Conservation (phyloP, 2,329 filamentous ascomycete species). For the Aureobasidium vineae region DNA sequence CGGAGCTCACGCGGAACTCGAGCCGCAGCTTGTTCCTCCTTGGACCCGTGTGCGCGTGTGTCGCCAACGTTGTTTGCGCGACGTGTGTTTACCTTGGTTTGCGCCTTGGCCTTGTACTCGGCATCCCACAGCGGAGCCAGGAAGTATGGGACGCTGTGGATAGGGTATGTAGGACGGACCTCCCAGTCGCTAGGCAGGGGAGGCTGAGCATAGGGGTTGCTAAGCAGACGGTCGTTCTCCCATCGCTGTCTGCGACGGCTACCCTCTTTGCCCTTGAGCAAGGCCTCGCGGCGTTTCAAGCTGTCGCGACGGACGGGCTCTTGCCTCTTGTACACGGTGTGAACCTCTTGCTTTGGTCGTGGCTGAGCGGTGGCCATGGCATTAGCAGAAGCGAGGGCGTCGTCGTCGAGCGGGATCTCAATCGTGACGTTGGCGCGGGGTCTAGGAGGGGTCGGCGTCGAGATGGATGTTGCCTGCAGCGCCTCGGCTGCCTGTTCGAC, state of each 20-base stretch:
- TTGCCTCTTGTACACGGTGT: constrained; percentile 50
- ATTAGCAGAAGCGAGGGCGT: constrained; percentile 26
- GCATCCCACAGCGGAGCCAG: constrained; percentile 83
- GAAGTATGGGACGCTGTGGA: constrained; percentile 80
- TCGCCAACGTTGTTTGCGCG: constrained; percentile 34
- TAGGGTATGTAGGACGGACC: constrained; percentile 74
- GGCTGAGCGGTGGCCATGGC: constrained; percentile 25
- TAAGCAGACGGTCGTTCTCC: constrained; percentile 91
- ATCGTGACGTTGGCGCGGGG: constrained; percentile 60
- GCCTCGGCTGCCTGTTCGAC: constrained; percentile 46
- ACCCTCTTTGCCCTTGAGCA: constrained; percentile 88
- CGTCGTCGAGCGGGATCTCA: constrained; percentile 72
- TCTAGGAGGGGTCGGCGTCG: constrained; percentile 34
- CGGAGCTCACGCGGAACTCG: constrained; percentile 76
- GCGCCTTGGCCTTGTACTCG: constrained; percentile 43
- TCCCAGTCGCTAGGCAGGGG: constrained; percentile 81
- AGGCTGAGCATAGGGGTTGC: constrained; percentile 81
- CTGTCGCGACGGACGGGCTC: constrained; percentile 60
- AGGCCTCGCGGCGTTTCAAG: constrained; percentile 65
- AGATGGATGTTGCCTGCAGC: constrained; percentile 44
- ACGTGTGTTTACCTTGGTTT: constrained; percentile 31
- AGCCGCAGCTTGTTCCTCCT: constrained; percentile 45
- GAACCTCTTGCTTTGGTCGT: constrained; percentile 42
- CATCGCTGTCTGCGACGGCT: constrained; percentile 81
- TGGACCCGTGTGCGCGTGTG: constrained; percentile 35